These are phyloP conservation scores for Colletotrichum eremochloae DNA, from an alignment of 2,329 filamentous ascomycete species.

Conservation along the genomic window DNA sequence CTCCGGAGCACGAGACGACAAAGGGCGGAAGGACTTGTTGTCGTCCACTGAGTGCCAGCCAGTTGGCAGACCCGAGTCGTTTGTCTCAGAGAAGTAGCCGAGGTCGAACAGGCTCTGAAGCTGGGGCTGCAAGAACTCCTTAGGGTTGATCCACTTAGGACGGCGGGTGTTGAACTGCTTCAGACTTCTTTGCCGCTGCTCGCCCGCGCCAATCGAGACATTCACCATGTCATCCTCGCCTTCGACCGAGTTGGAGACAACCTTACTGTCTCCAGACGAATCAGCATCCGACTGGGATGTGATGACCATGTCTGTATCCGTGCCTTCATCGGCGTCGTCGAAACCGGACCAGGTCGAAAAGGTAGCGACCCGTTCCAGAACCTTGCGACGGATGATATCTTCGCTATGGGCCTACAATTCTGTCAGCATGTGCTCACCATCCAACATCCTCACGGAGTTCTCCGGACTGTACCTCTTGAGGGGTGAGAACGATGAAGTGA, in stretches of 20 bases:
- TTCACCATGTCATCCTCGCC: constrained; percentile 94
- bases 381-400: constrained; percentile 82
- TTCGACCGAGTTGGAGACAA: constrained; percentile 83
- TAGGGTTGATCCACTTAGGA: constrained; percentile 67
- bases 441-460: constrained; percentile 51
- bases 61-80: constrained; percentile 73
- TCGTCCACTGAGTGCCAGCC: constrained; percentile 76
- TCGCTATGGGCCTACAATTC: constrained; percentile 63
- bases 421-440: constrained; percentile 10
- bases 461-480: constrained; percentile 71
- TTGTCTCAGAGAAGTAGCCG: constrained; percentile 70
- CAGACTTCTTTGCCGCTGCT: constrained; percentile 52
- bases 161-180: constrained; percentile 63
- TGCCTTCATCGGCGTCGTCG: constrained; percentile 63
- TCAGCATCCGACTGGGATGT: constrained; percentile 74
- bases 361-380: constrained; percentile 80
- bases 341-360: constrained; percentile 77
- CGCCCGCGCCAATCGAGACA: constrained; percentile 82
- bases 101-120: constrained; percentile 83
- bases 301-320: constrained; percentile 77
- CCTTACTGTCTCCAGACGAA: constrained; percentile 76
- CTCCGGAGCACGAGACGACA: constrained; percentile 61
- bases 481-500: constrained; percentile 81
- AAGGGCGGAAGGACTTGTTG: constrained; percentile 68
- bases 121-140: constrained; percentile 70